phyloP scores from a whole-genome alignment of 2,329 filamentous ascomycete genomes.

The Talaromyces verruculosus region DNA sequence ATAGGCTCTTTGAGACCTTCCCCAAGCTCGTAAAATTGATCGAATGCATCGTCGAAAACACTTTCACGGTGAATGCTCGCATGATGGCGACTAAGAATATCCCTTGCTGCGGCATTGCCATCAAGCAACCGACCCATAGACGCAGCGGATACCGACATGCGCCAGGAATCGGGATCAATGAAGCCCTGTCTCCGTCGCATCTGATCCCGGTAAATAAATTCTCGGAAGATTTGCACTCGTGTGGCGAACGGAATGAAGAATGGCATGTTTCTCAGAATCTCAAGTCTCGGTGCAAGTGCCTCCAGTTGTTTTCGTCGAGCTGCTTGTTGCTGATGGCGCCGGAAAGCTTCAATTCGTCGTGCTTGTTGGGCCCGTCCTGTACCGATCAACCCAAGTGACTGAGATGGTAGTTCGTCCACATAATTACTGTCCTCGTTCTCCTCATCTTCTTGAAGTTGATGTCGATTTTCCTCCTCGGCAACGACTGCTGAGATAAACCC shows the following conservation, averaged over 20 bases:
- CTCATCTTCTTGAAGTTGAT: slow-evolving; percentile 66
- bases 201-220: slow-evolving; percentile 87
- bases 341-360: slow-evolving; percentile 61
- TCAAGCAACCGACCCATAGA: slow-evolving; percentile 41
- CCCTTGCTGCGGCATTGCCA: slow-evolving; percentile 41
- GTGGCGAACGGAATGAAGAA: slow-evolving; percentile 94
- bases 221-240: slow-evolving; percentile 85
- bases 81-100: slow-evolving; percentile 61
- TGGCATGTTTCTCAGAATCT: slow-evolving; percentile 92
- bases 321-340: slow-evolving; percentile 64
- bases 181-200: slow-evolving; percentile 65
- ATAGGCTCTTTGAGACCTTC: slow-evolving; percentile 91
- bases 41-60: slow-evolving; percentile 82
- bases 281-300: slow-evolving; percentile 78
- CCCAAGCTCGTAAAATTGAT: slow-evolving; percentile 76
- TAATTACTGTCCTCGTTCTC: slow-evolving; percentile 53
- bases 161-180: slow-evolving; percentile 73
- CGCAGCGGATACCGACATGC: slow-evolving; percentile 57
- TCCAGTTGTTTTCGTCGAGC: slow-evolving; percentile 72
- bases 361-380: slow-evolving; percentile 63
- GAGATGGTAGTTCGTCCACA: slow-evolving; percentile 39
- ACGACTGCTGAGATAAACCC: slow-evolving; percentile 85
- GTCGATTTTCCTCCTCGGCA: slow-evolving; percentile 75
- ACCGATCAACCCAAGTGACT: slow-evolving; percentile 49
- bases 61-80: slow-evolving; percentile 76